Evolutionary conservation across 2,329 filamentous ascomycete species (phyloP).

Genomic region (Colletotrichum tanaceti): DNA sequence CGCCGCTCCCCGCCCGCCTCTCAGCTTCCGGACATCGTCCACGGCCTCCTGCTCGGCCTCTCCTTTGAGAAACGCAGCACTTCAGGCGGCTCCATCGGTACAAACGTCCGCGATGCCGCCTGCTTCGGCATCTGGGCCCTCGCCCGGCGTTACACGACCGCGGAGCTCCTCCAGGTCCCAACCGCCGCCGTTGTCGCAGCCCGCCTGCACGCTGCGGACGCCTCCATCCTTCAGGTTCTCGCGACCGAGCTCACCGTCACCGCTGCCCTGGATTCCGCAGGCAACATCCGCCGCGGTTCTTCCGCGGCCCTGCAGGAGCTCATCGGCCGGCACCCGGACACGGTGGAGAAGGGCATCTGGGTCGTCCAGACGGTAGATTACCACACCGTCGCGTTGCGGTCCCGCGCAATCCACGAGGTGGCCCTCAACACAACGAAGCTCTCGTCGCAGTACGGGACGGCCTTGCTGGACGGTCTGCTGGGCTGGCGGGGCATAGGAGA

Average conservation of each 20-base stretch:
- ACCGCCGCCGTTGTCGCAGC: constrained; percentile 58
- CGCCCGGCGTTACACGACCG: constrained; percentile 85
- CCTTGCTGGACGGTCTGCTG: constrained; percentile 76
- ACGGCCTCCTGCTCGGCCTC: constrained; percentile 81
- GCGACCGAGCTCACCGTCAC: constrained; percentile 84
- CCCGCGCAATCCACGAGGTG: constrained; percentile 83
- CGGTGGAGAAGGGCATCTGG: constrained; percentile 81
- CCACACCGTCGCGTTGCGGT: constrained; percentile 88
- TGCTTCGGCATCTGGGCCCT: constrained; percentile 97
- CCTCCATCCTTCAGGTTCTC: constrained; percentile 77
- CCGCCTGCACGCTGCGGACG: constrained; percentile 50
- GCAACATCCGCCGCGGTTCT: constrained; percentile 91
- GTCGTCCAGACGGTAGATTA: constrained; percentile 94
- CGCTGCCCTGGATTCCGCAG: constrained; percentile 87
- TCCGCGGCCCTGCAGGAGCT: constrained; percentile 95
- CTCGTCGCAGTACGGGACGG: constrained; percentile 74
- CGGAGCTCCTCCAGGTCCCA: constrained; percentile 76
- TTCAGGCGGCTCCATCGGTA: constrained; percentile 85
- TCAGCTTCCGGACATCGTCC: constrained; percentile 79
- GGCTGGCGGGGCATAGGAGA: constrained; percentile 92
- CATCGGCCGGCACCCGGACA: constrained; percentile 91
- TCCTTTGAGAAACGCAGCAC: constrained; percentile 89
- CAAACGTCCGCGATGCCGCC: constrained; percentile 92
- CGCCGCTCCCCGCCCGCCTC: constrained; percentile 79
- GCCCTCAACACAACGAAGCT: constrained; percentile 76